Conservation (phyloP, 2,329 filamentous ascomycete genomes). For the Fusarium succisae region DNA sequence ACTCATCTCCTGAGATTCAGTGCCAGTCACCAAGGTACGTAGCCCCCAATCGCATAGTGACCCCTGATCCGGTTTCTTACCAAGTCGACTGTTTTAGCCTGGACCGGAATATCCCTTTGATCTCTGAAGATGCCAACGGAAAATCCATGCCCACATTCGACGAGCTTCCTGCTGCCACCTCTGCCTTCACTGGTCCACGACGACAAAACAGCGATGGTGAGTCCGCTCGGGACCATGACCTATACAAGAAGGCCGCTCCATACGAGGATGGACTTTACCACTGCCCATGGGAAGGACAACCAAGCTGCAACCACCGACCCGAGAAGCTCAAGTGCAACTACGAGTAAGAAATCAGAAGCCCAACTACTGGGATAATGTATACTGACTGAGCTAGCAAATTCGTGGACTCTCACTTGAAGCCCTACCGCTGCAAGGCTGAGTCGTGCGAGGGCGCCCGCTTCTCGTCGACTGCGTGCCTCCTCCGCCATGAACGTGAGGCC, state of each 20-base stretch:
- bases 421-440: constrained; percentile 90
- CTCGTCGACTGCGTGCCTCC: constrained; percentile 92
- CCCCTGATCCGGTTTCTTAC: constrained; percentile 35
- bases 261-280: constrained; percentile 85
- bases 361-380: neutral
- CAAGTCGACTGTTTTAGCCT: constrained; percentile 38
- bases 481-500: constrained; percentile 94
- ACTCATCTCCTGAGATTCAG: constrained; percentile 60
- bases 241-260: constrained; percentile 75
- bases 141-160: constrained; percentile 42
- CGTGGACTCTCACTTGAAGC: constrained; percentile 95
- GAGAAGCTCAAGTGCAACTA: constrained; percentile 99
- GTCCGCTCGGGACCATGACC: constrained; percentile 70
- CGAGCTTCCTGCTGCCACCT: constrained; percentile 42
- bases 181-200: constrained; percentile 55
- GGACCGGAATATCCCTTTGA: constrained; percentile 46
- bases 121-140: constrained; percentile 42
- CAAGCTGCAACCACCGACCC: constrained; percentile 84
- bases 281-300: constrained; percentile 83
- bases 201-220: constrained; percentile 63
- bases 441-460: constrained; percentile 88
- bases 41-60: constrained; percentile 12
- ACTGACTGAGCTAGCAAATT: constrained; percentile 77
- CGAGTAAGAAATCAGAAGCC: constrained; percentile 72
- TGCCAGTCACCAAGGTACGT: constrained; percentile 66